Conservation (phyloP, 2,329 filamentous ascomycete species). For the Gnomoniopsis sp. region DNA sequence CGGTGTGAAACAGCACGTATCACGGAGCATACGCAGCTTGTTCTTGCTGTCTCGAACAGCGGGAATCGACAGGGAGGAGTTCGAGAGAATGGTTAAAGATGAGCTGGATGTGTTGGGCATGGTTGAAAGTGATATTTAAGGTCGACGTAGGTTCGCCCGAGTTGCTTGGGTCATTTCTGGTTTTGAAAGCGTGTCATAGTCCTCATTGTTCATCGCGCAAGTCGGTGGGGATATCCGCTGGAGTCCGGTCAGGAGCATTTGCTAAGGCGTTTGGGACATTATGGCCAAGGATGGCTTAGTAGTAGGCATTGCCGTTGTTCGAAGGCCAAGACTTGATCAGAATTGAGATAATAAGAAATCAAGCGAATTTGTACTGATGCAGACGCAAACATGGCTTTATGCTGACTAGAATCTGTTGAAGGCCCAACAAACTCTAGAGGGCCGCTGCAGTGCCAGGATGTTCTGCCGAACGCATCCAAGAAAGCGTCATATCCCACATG, state of each 20-base stretch:
- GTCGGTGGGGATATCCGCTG: constrained; percentile 5
- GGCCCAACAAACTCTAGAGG: constrained; percentile 10
- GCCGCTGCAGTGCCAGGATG: not conserved
- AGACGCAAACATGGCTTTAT: not conserved
- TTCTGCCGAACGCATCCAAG: not conserved
- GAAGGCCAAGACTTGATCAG: too few relatives aligned
- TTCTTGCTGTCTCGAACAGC: constrained; percentile 67
- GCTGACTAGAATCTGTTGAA: constrained; percentile 3
- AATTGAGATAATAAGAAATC: too few relatives aligned
- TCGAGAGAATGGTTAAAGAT: constrained; percentile 66
- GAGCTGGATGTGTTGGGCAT: constrained; percentile 69
- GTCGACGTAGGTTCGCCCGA: not conserved
- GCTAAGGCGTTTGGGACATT: not conserved
- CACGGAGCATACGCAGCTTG: constrained; percentile 72
- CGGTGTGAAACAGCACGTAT: constrained; percentile 75
- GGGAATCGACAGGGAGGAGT: constrained; percentile 72
- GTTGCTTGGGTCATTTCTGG: not conserved
- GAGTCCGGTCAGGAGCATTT: constrained; percentile 13
- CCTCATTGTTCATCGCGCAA: not conserved
- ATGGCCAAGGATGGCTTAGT: not conserved
- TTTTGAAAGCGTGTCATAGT: not conserved
- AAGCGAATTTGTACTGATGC: too few relatives aligned
- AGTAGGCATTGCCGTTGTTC: not conserved
- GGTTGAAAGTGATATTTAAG: constrained; percentile 55
- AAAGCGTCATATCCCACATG: too few relatives aligned